Conservation (phyloP, 768 basidiomycete genomes). For the Glaciozyma martinii region DNA sequence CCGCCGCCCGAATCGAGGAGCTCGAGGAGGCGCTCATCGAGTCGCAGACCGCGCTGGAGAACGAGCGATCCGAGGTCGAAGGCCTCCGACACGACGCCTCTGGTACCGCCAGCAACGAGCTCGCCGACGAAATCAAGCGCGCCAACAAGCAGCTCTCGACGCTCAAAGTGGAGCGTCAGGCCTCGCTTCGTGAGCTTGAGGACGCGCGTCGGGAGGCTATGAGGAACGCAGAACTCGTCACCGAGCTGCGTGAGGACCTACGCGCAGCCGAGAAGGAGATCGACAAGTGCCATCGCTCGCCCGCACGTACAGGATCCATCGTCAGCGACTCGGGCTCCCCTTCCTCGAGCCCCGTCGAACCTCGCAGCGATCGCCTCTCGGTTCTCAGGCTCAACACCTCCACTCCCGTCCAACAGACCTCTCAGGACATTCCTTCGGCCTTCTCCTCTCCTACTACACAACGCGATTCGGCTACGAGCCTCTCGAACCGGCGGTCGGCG, state of each 20-base stretch:
- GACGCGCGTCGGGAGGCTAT: conserved; percentile 22
- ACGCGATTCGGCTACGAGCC: conserved; percentile 16
- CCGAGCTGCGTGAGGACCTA: conserved; percentile 28
- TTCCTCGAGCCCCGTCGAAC: too few species aligned
- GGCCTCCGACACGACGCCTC: conserved; percentile 55
- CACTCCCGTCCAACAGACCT: neutral
- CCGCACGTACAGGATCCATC: neutral
- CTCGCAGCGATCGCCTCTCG: too few species aligned
- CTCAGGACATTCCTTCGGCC: neutral
- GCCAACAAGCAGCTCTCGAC: conserved; percentile 51
- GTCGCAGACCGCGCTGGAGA: conserved; percentile 76
- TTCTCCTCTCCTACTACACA: neutral
- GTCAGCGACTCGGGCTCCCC: neutral
- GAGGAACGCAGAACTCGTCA: conserved; percentile 14
- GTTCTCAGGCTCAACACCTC: neutral
- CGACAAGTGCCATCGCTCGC: conserved; percentile 12
- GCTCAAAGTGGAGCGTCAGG: conserved; percentile 33
- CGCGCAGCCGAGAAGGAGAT: conserved; percentile 34
- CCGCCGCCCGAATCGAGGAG: conserved; percentile 64
- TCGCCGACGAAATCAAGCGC: conserved; percentile 49
- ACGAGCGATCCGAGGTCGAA: conserved; percentile 84
- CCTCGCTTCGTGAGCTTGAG: conserved; percentile 23
- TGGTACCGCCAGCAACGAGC: conserved; percentile 34
- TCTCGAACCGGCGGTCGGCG: conserved; percentile 2
- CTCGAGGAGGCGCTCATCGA: conserved; percentile 83